Percentiles rank a stretch among this genome's conserved stretches.
Conservation (phyloP, 2,329 filamentous ascomycete species). For the Tricladium varicosporioides region DNA sequence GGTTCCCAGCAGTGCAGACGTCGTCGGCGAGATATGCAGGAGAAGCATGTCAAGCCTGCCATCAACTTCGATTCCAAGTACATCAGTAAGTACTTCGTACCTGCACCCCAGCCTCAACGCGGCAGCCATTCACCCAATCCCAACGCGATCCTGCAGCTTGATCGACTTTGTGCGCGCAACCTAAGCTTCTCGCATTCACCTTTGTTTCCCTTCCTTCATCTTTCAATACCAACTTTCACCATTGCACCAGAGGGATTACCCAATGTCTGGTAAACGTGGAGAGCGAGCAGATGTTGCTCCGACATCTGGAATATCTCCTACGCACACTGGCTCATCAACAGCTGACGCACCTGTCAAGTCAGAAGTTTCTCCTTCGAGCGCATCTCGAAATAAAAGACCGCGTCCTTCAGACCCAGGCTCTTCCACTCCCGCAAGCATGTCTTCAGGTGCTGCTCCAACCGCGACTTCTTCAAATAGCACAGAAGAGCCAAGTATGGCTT, state of each 20-base stretch:
- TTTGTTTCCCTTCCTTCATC: slow-evolving; percentile 2
- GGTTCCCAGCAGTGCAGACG: slow-evolving; percentile 13
- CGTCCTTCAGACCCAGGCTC: slow-evolving; percentile 21
- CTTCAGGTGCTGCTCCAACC: slow-evolving; percentile 23
- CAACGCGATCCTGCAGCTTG: slow-evolving; percentile 22
- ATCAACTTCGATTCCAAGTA: slow-evolving; percentile 24
- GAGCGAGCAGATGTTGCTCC: slow-evolving; percentile 26
- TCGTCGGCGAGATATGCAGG: slow-evolving; percentile 26
- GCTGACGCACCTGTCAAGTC: slow-evolving; percentile 25
- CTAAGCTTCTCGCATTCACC: slow-evolving; percentile 6
- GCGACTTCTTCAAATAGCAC: slow-evolving; percentile 10
- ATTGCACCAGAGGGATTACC: slow-evolving; percentile 15
- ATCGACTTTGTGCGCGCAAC: slow-evolving; percentile 20
- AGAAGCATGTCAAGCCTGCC: slow-evolving; percentile 30
- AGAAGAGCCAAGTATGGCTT: slow-evolving; percentile 27
- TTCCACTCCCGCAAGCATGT: slow-evolving; percentile 8
- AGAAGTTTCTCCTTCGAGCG: slow-evolving; percentile 20
- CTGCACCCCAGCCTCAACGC: slow-evolving; percentile 29
- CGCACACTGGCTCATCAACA: slow-evolving; percentile 19
- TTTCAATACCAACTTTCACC: slow-evolving; percentile 13
- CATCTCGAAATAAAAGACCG: slow-evolving; percentile 28
- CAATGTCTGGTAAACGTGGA: slow-evolving; percentile 32
- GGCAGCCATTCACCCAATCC: slow-evolving; percentile 26
- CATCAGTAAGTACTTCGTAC: slow-evolving; percentile 32
- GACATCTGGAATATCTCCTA: slow-evolving; percentile 21